Conservation (phyloP, 371 early-diverging fungal genomes). For the Hamiltosporidium magnivora region DNA sequence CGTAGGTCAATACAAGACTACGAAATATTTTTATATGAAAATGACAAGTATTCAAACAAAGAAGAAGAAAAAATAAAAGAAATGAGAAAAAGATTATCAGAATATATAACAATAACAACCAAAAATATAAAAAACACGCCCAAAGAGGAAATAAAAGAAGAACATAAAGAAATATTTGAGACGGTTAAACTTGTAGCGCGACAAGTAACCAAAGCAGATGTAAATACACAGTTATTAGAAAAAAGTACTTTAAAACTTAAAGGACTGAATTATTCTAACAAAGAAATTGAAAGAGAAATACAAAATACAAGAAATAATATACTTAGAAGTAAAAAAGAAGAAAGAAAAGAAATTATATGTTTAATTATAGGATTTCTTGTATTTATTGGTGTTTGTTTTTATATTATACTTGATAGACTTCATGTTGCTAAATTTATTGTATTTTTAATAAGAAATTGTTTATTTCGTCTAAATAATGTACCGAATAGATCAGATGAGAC, state of each 20-base stretch:
- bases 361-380: no score
- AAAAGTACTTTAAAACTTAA: conserved; percentile 41
- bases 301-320: conserved; percentile 27
- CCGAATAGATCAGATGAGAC: no score
- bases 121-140: background rate
- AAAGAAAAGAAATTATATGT: conserved; percentile 14
- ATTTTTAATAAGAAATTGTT: no score
- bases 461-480: no score
- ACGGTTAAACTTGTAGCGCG: conserved; percentile 30
- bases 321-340: conserved; percentile 14
- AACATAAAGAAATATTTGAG: conserved; percentile 26
- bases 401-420: no score
- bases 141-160: background rate
- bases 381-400: no score
- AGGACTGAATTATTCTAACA: conserved; percentile 39
- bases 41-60: conserved; percentile 7
- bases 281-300: conserved; percentile 42
- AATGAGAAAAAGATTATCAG: conserved; percentile 8
- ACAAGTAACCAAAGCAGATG: conserved; percentile 43
- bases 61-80: background rate
- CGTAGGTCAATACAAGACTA: conserved; percentile 7
- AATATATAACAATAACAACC: no score
- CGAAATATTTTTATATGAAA: conserved; percentile 26
- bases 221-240: conserved; percentile 29
- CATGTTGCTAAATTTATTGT: no score